phyloP scores from a whole-genome alignment of 1,139 yeast species.

The Saccharomyces hybrid region DNA sequence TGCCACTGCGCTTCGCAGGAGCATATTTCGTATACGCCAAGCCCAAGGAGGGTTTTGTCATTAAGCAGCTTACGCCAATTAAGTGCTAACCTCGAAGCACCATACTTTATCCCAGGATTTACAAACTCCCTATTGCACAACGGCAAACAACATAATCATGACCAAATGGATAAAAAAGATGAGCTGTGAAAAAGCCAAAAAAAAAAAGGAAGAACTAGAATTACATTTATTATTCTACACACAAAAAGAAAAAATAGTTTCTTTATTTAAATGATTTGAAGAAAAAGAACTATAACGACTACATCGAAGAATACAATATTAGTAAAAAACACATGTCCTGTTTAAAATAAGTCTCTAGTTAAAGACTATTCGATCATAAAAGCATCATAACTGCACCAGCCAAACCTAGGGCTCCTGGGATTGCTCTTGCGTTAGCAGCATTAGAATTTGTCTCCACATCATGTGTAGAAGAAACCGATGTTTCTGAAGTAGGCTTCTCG shows the following conservation, averaged over 20 bases:
- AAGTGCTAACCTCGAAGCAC: too few species aligned
- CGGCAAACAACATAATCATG: too few species aligned
- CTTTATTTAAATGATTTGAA: not conserved
- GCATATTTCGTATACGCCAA: too few species aligned
- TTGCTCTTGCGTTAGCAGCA: not conserved
- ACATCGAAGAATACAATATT: not conserved
- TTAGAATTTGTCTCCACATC: not conserved
- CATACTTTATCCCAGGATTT: too few species aligned
- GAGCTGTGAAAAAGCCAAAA: too few species aligned
- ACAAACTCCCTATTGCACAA: not conserved
- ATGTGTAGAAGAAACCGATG: not conserved
- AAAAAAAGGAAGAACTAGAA: not conserved
- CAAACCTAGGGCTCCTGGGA: conserved; percentile 2
- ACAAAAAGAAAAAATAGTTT: not conserved
- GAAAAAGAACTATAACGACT: not conserved
- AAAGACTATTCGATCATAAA: not conserved
- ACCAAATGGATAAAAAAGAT: too few species aligned
- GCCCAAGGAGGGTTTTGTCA: too few species aligned
- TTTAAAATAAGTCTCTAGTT: not conserved
- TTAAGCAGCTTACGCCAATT: too few species aligned
- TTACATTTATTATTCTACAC: not conserved
- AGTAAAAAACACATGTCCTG: not conserved
- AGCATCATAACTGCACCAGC: conserved; percentile 2
- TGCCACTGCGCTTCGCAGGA: too few species aligned
- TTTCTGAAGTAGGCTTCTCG: not conserved